phyloP scores from a whole-genome alignment of 2,329 filamentous ascomycete genomes.

The Colletotrichum sp. region DNA sequence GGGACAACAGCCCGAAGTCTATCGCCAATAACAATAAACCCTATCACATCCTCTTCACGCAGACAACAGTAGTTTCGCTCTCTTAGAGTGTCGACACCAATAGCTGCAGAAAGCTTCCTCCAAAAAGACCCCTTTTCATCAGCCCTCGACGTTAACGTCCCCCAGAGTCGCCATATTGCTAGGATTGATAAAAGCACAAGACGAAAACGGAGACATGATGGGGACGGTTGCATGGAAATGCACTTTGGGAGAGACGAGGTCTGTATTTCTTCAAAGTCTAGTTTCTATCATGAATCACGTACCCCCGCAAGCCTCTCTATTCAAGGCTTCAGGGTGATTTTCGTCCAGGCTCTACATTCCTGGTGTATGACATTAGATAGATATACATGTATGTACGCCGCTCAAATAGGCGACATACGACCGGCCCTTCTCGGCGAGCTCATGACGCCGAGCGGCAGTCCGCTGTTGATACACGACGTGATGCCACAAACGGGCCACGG shows the following conservation, averaged over 20 bases:
- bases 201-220: background rate
- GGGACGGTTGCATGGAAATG: background rate
- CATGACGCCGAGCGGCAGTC: background rate
- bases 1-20: background rate
- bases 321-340: conserved; percentile 2
- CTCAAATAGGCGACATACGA: conserved; percentile 4
- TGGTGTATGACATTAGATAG: conserved; percentile 18
- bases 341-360: background rate
- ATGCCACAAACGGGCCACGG: conserved; percentile 1
- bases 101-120: background rate
- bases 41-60: background rate
- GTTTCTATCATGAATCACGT: conserved; percentile 19
- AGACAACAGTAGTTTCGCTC: background rate
- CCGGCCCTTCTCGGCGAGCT: background rate
- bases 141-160: background rate
- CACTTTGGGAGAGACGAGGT: conserved; percentile 4
- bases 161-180: background rate
- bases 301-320: background rate
- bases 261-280: conserved; percentile 19
- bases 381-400: conserved; percentile 20
- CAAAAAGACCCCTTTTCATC: background rate
- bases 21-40: background rate
- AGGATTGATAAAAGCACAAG: background rate
- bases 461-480: conserved; percentile 16
- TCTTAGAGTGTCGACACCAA: background rate